Evolutionary conservation across 805 yeast species (phyloP).

Genomic region (Kluyveromyces nonfermentans): DNA sequence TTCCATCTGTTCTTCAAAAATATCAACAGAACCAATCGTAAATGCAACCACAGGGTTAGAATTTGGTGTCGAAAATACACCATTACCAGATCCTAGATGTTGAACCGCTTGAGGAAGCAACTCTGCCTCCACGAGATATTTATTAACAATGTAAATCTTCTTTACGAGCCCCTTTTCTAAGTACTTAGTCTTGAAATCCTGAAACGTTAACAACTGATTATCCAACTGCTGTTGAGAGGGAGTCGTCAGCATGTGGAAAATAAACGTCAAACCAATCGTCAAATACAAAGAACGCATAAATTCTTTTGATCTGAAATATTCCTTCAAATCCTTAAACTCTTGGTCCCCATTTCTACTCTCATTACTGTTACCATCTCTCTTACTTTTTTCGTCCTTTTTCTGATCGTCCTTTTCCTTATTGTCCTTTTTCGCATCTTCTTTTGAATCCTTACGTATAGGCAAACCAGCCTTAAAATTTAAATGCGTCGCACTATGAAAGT

Average conservation of each 20-base stretch:
- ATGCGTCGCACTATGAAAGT: background rate
- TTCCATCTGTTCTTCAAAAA: constrained; percentile 76
- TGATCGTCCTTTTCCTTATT: too few species aligned
- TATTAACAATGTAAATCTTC: constrained; percentile 63
- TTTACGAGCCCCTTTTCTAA: constrained; percentile 72
- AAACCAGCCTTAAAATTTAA: background rate
- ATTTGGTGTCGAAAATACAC: constrained; percentile 11
- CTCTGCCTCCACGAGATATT: constrained; percentile 61
- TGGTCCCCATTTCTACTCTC: constrained; percentile 13
- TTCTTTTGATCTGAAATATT: constrained; percentile 36
- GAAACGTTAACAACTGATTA: constrained; percentile 44
- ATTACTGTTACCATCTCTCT: constrained; percentile 15
- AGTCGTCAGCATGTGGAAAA: constrained; percentile 30
- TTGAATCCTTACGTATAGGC: background rate
- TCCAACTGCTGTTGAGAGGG: constrained; percentile 16
- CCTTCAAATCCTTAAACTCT: constrained; percentile 24
- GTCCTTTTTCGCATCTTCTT: constrained; percentile 1
- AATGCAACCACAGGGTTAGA: constrained; percentile 48
- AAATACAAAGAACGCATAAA: constrained; percentile 32
- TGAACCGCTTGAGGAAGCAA: constrained; percentile 37
- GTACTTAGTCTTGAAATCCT: constrained; percentile 75
- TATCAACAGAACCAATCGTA: constrained; percentile 81
- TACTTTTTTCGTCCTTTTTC: constrained; percentile 9
- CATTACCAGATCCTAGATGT: constrained; percentile 7
- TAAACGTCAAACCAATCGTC: constrained; percentile 31